A percentile compares a stretch with the other conserved stretches of the same genome.
Evolutionary conservation across 176 grass and related monocot genomes (phyloP).

Genomic region (sorghum (Sorghum bicolor)): DNA sequence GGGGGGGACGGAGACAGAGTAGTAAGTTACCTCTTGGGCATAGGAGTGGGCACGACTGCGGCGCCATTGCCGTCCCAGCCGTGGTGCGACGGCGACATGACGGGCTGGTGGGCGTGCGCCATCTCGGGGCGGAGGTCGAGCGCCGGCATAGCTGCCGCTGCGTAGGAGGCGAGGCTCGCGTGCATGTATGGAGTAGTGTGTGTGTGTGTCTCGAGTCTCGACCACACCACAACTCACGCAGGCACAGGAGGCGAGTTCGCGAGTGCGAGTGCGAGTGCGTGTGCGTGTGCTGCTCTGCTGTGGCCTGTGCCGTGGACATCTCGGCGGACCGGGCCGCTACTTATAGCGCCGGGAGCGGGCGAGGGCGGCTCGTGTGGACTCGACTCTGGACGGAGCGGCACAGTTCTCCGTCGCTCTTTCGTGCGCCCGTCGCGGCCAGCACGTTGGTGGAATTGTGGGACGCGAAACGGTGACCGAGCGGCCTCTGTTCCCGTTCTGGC

Average conservation of each 20-base stretch:
- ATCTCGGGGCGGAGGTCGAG: slow-evolving; percentile 46
- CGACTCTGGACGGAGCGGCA: background rate
- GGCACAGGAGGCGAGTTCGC: background rate
- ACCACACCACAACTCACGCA: background rate
- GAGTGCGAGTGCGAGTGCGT: background rate
- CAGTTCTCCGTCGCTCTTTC: background rate
- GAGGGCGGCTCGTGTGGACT: background rate
- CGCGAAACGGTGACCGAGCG: background rate
- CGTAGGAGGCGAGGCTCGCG: slow-evolving; percentile 31
- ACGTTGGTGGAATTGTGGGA: slow-evolving; percentile 21
- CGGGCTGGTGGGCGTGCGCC: slow-evolving; percentile 42
- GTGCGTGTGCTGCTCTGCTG: background rate
- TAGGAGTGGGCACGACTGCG: slow-evolving; percentile 33
- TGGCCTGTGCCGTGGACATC: background rate
- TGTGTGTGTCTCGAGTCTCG: background rate
- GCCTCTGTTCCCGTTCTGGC: background rate
- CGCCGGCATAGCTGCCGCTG: slow-evolving; percentile 47
- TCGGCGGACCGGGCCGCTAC: background rate
- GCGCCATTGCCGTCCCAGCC: slow-evolving; percentile 53
- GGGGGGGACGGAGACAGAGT: background rate
- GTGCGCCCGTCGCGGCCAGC: background rate
- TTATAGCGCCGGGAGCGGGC: slow-evolving; percentile 29
- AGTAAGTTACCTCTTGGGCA: slow-evolving; percentile 66
- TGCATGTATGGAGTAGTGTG: background rate
- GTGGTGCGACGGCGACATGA: slow-evolving; percentile 42